These are phyloP conservation scores for Marasmius tenuissimus DNA, from an alignment of 1,284 basidiomycete genomes.

Conservation along the genomic window DNA sequence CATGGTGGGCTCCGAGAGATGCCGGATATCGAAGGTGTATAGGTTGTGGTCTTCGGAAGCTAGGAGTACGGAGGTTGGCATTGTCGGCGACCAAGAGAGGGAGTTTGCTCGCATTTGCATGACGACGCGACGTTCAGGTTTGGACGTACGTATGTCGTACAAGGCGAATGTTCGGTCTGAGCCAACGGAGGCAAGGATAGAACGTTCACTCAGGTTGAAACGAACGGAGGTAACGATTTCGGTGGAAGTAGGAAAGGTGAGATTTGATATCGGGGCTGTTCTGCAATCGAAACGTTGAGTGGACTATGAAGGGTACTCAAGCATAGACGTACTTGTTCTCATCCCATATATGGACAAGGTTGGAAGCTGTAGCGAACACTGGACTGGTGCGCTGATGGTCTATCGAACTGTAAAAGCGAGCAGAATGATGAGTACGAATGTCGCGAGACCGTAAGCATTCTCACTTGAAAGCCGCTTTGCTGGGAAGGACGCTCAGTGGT, in stretches of 20 bases:
- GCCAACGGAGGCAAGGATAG: slow-evolving; percentile 91
- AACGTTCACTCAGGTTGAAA: slow-evolving; percentile 94
- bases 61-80: slow-evolving; percentile 88
- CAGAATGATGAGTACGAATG: slow-evolving; percentile 3
- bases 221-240: slow-evolving; percentile 88
- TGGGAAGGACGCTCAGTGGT: slow-evolving; percentile 76
- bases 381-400: slow-evolving; percentile 90
- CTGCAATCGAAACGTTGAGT: slow-evolving; percentile 27
- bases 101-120: slow-evolving; percentile 94
- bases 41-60: slow-evolving; percentile 98
- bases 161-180: slow-evolving; percentile 94
- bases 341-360: slow-evolving; percentile 96
- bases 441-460: slow-evolving; percentile 18
- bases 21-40: slow-evolving; percentile 96
- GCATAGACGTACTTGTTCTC: slow-evolving; percentile 73
- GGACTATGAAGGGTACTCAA: not conserved
- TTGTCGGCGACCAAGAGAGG: slow-evolving; percentile 93
- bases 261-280: slow-evolving; percentile 76
- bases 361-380: slow-evolving; percentile 93
- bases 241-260: slow-evolving; percentile 80
- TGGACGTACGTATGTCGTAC: slow-evolving; percentile 95
- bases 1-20: slow-evolving; percentile 81
- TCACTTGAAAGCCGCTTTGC: slow-evolving; percentile 88
- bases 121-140: slow-evolving; percentile 87
- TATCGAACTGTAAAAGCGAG: slow-evolving; percentile 64